phyloP scores from a whole-genome alignment of 2,329 filamentous ascomycete species.

The Aureobasidium namibiae region DNA sequence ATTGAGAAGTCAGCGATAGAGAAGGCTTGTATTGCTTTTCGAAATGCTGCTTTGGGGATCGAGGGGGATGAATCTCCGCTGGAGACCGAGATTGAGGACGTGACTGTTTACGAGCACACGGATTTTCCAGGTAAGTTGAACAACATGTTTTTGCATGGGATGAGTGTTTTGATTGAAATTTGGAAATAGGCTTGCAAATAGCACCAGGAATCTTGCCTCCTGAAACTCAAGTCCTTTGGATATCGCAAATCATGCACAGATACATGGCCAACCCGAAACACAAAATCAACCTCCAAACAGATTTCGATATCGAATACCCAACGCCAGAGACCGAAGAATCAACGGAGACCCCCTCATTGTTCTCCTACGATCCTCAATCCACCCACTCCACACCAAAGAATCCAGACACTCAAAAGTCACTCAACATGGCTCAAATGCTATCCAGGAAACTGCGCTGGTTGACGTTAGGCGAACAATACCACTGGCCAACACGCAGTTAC shows the following conservation, averaged over 20 bases:
- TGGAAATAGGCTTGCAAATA: conserved; percentile 11
- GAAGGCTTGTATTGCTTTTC: conserved; percentile 13
- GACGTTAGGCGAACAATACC: conserved; percentile 16
- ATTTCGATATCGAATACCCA: conserved; percentile 15
- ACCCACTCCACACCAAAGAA: background rate
- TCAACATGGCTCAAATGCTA: conserved; percentile 14
- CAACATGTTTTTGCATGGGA: background rate
- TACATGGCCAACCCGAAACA: conserved; percentile 15
- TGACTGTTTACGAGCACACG: conserved; percentile 27
- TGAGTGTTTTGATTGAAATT: background rate
- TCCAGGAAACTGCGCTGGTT: conserved; percentile 16
- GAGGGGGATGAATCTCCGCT: conserved; percentile 1
- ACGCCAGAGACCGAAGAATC: background rate
- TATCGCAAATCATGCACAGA: conserved; percentile 15
- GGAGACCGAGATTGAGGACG: conserved; percentile 18
- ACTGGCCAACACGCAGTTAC: conserved; percentile 17
- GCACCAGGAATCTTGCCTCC: conserved; percentile 13
- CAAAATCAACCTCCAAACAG: conserved; percentile 15
- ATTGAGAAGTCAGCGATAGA: conserved; percentile 5
- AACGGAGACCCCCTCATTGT: conserved; percentile 21
- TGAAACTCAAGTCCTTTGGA: conserved; percentile 13
- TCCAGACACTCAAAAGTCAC: conserved; percentile 2
- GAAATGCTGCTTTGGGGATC: conserved; percentile 9
- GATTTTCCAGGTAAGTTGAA: conserved; percentile 28
- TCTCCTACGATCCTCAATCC: conserved; percentile 21